These are phyloP conservation scores for Terfezia boudieri DNA, from an alignment of 495 filamentous ascomycete genomes.

Conservation along the genomic window DNA sequence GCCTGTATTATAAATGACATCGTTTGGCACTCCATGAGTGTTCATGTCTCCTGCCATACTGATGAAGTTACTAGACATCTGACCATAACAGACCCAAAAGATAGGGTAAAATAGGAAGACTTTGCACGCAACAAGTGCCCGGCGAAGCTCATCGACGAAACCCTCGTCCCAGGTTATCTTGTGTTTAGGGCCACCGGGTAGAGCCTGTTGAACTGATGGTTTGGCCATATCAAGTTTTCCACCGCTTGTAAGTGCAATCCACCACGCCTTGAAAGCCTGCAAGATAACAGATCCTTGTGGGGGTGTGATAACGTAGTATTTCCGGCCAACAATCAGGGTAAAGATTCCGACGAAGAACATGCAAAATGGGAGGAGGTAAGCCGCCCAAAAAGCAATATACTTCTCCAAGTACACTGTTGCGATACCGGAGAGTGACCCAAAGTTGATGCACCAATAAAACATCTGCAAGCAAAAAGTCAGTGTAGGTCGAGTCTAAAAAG, in stretches of 20 bases:
- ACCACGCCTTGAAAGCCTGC: conserved; percentile 36
- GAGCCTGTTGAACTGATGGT: conserved; percentile 31
- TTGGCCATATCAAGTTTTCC: conserved; percentile 35
- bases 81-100: conserved; percentile 39
- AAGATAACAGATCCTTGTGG: conserved; percentile 41
- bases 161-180: conserved; percentile 33
- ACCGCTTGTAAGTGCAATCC: conserved; percentile 33
- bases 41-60: conserved; percentile 39
- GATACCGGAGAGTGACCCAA: conserved; percentile 43
- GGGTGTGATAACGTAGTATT: conserved; percentile 37
- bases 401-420: conserved; percentile 44
- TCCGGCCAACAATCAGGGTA: conserved; percentile 32
- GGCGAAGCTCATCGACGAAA: conserved; percentile 38
- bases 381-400: conserved; percentile 48
- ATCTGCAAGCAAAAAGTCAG: conserved; percentile 15
- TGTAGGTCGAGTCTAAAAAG: neutral
- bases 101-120: conserved; percentile 32
- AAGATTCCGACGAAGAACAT: conserved; percentile 34
- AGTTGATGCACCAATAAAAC: conserved; percentile 58
- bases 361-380: conserved; percentile 46
- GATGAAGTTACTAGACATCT: conserved; percentile 30
- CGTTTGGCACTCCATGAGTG: conserved; percentile 50
- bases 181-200: conserved; percentile 19
- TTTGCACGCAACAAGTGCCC: conserved; percentile 33
- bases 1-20: conserved; percentile 57